Conservation (phyloP, 1,139 yeast species). For the Hemisphaericaspora subhashii region DNA sequence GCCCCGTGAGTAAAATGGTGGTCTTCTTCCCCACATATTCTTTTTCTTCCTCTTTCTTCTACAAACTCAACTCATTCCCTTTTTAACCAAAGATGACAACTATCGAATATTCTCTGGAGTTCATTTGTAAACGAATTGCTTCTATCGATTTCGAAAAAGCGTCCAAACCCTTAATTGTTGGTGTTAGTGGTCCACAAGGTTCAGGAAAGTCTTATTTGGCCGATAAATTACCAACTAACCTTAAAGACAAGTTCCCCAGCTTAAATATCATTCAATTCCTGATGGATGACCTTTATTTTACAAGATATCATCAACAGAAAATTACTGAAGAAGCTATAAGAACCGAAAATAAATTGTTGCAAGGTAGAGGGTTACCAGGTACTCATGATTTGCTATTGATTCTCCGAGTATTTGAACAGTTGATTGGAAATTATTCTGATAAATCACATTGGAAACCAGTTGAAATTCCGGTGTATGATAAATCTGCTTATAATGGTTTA, state of each 20-base stretch:
- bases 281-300: slow-evolving; percentile 83
- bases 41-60: too few species aligned
- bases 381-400: slow-evolving; percentile 68
- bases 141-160: slow-evolving; percentile 15
- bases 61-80: too few species aligned
- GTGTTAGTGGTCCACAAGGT: slow-evolving; percentile 89
- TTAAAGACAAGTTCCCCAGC: slow-evolving; percentile 36
- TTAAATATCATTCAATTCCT: slow-evolving; percentile 59
- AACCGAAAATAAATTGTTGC: slow-evolving; percentile 53
- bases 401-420: slow-evolving; percentile 18
- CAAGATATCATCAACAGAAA: slow-evolving; percentile 55
- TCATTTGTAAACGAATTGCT: slow-evolving; percentile 20
- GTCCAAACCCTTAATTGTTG: slow-evolving; percentile 55
- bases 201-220: slow-evolving; percentile 83
- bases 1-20: too few species aligned
- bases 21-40: too few species aligned
- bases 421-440: slow-evolving; percentile 14
- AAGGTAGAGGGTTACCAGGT: slow-evolving; percentile 91
- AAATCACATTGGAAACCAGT: slow-evolving; percentile 21
- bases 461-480: slow-evolving; percentile 73
- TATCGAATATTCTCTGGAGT: slow-evolving; percentile 20
- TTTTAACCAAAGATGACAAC: slow-evolving; percentile 19
- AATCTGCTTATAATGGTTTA: slow-evolving; percentile 66
- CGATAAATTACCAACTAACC: slow-evolving; percentile 35
- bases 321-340: slow-evolving; percentile 35